Evolutionary conservation across 2,329 filamentous ascomycete species (phyloP).

Genomic region (Conoideocrella luteorostrata): DNA sequence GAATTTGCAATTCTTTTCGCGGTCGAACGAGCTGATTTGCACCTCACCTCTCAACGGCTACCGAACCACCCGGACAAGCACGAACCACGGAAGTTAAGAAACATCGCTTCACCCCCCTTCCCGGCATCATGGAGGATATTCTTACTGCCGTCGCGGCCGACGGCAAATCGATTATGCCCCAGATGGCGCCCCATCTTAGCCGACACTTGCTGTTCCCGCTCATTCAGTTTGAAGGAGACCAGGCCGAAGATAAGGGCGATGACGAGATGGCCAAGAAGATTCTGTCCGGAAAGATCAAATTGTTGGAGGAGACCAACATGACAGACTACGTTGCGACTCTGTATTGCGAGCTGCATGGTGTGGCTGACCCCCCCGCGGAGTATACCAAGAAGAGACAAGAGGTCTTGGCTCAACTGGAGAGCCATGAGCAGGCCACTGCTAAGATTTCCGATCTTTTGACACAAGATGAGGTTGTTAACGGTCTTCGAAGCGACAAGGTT

Average conservation of each 20-base stretch:
- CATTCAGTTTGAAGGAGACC: conserved; percentile 81
- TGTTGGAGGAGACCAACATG: conserved; percentile 98
- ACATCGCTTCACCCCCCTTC: too few species aligned
- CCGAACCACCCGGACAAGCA: too few species aligned
- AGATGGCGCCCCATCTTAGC: conserved; percentile 87
- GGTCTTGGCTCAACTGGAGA: conserved; percentile 74
- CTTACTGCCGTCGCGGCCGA: conserved; percentile 51
- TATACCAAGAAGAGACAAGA: conserved; percentile 86
- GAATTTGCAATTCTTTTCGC: conserved; percentile 9
- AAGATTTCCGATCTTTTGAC: conserved; percentile 84
- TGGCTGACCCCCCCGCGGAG: conserved; percentile 72
- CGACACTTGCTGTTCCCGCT: conserved; percentile 94
- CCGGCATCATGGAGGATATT: conserved; percentile 33
- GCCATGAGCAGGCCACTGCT: conserved; percentile 78
- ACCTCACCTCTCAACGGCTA: too few species aligned
- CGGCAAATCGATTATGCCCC: conserved; percentile 76
- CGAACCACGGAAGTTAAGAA: too few species aligned
- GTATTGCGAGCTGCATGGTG: conserved; percentile 81
- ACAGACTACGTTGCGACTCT: conserved; percentile 92
- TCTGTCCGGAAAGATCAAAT: conserved; percentile 81
- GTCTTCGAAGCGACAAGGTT: conserved; percentile 92
- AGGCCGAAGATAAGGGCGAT: conserved; percentile 68
- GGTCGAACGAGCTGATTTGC: conserved; percentile 5
- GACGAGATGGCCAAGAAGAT: conserved; percentile 59
- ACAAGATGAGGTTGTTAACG: conserved; percentile 83